Base-by-base conservation (phyloP, 163 green algal genomes). In the Picocystis sp. region DNA sequence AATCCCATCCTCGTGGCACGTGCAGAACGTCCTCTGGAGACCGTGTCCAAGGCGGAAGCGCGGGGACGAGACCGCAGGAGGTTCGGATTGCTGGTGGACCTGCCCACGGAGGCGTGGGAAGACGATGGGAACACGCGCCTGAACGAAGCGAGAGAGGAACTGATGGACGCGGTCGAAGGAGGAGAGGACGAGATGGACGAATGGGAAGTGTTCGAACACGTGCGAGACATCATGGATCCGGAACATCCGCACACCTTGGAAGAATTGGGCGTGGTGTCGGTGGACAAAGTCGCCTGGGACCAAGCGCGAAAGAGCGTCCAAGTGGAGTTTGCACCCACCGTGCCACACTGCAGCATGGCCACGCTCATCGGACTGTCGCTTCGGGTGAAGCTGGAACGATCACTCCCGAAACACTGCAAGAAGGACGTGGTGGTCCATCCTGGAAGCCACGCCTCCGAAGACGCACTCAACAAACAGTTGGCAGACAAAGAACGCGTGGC, bases 221-320 rank as follows among this genome's bases (percentile, higher is more conserved):
- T 98, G 11, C 74, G 84, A 1, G 86, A 97, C 72, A 93, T 98
- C 25, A 83, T 63, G 2, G 90, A 98, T 50, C 90, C 90, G 0
- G 90, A 98, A 76, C 90, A 98, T 52, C 90, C 90, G 0, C 93
- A 97, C 72, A 84, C 80, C 2, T 63, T 98, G 38, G 90, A 98
- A 68, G 81, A 95, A 72, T 74, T 98, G 2, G 81, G 86, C 50
- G 87, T 98, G 48, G 83, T 98, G 3, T 68, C 61, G 3, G 81
- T 94, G 70, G 75, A 91, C 24, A 57, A 74, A n/a, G 83, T 96
- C 3, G 46, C 63, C 1, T 79, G 92, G 15, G 71, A 93, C 53
- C 87, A 97, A 58, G 38, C 3, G 35, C 47, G 34, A 5, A n/a
- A 53, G 43, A 48, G 12, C 29, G 3, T 54, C 47, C 80, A 93